A percentile compares a stretch with the other conserved stretches of the same genome.
Evolutionary conservation across 345 rosid genomes (phyloP).

Genomic region (Firmiana major): DNA sequence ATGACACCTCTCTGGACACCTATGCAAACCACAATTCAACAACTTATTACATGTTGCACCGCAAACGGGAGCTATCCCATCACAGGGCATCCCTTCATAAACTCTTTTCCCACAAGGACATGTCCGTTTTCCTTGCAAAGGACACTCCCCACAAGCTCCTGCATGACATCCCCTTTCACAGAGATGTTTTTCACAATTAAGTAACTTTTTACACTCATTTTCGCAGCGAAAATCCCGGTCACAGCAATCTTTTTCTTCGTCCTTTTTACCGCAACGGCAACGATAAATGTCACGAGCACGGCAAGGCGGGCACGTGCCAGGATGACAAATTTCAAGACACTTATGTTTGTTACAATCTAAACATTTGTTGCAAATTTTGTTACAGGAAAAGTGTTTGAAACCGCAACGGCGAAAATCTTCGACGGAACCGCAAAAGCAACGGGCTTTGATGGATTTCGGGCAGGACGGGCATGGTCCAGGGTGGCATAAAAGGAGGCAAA

Average conservation of each 20-base stretch:
- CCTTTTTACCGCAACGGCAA: slow-evolving; percentile 56
- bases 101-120: slow-evolving; percentile 88
- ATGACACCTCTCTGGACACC: slow-evolving; percentile 89
- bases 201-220: slow-evolving; percentile 50
- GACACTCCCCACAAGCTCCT: slow-evolving; percentile 77
- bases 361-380: slow-evolving; percentile 34
- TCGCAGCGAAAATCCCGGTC: slow-evolving; percentile 69
- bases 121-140: slow-evolving; percentile 71
- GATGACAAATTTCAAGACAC: slow-evolving; percentile 67
- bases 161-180: slow-evolving; percentile 77
- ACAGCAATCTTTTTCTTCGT: slow-evolving; percentile 71
- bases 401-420: slow-evolving; percentile 78
- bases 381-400: slow-evolving; percentile 60
- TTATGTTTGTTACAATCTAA: slow-evolving; percentile 58
- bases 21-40: slow-evolving; percentile 66
- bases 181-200: slow-evolving; percentile 68
- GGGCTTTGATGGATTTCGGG: slow-evolving; percentile 56
- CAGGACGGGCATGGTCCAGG: slow-evolving; percentile 94
- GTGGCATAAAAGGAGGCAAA: slow-evolving; percentile 73
- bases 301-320: slow-evolving; percentile 69
- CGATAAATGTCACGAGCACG: slow-evolving; percentile 45
- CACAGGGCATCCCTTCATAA: slow-evolving; percentile 76
- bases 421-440: slow-evolving; percentile 61
- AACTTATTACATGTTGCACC: slow-evolving; percentile 81
- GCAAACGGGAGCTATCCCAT: slow-evolving; percentile 60